Evolutionary conservation across 495 filamentous ascomycete genomes (phyloP).

Genomic region (Penicillium antarcticum): DNA sequence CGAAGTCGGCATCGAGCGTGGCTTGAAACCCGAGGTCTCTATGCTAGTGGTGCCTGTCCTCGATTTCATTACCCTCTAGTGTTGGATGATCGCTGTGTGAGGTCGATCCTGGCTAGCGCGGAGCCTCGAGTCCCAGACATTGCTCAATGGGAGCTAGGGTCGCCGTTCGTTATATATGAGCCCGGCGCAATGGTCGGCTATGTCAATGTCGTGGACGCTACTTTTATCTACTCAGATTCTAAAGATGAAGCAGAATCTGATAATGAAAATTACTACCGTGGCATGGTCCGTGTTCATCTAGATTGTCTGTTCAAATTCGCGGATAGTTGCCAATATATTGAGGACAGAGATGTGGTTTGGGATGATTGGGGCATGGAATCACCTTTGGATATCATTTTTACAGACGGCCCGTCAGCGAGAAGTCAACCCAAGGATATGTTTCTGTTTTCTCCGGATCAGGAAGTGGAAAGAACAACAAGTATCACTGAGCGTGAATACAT

Average conservation of each 20-base stretch:
- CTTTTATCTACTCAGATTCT: not conserved
- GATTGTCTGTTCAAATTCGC: not conserved
- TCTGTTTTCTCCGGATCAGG: slow-evolving; percentile 2
- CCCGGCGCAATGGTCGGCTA: slow-evolving; percentile 3
- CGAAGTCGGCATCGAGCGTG: not conserved
- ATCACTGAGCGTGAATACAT: not conserved
- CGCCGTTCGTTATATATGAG: not conserved
- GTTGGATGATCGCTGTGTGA: slow-evolving; percentile 5
- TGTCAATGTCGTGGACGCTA: slow-evolving; percentile 1
- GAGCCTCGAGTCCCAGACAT: not conserved
- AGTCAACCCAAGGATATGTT: slow-evolving; percentile 1
- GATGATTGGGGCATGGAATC: slow-evolving; percentile 8
- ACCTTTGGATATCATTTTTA: not conserved
- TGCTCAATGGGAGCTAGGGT: not conserved
- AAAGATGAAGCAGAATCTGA: slow-evolving; percentile 4
- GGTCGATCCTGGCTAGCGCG: slow-evolving; percentile 9
- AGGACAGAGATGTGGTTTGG: slow-evolving; percentile 3
- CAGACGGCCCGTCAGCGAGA: slow-evolving; percentile 1
- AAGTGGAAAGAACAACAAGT: not conserved
- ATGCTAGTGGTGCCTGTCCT: not conserved
- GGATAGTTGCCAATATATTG: slow-evolving; percentile 3
- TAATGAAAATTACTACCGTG: slow-evolving; percentile 1
- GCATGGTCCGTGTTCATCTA: slow-evolving; percentile 3
- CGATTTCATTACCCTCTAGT: slow-evolving; percentile 5
- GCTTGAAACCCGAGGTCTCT: not conserved